Evolutionary conservation across 2,329 filamentous ascomycete species (phyloP).

Genomic region (Alternaria ventricosa): DNA sequence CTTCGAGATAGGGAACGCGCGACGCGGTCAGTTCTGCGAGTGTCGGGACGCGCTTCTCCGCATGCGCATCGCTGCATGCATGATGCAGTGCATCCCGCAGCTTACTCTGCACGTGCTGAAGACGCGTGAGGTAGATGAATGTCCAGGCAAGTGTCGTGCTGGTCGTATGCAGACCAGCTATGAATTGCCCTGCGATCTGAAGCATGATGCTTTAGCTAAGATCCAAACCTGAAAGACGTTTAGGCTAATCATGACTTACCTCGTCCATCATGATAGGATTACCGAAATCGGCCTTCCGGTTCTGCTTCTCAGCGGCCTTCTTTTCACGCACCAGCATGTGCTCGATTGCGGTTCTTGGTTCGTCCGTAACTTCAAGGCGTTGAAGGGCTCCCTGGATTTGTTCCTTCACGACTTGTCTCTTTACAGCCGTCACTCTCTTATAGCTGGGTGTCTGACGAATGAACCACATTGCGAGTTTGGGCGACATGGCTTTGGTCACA

Average conservation of each 20-base stretch:
- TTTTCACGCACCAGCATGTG: constrained; percentile 13
- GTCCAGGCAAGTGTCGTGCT: constrained; percentile 8
- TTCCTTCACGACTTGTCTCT: not conserved
- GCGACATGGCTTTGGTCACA: not conserved
- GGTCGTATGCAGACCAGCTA: constrained; percentile 12
- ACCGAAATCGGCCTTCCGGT: constrained; percentile 4
- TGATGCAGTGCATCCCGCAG: constrained; percentile 4
- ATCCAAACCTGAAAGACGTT: not conserved
- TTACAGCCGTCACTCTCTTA: not conserved
- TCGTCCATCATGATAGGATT: constrained; percentile 11
- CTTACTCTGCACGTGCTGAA: not conserved
- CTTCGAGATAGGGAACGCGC: constrained; percentile 49
- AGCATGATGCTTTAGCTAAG: not conserved
- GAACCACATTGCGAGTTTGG: not conserved
- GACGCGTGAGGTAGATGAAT: constrained; percentile 8
- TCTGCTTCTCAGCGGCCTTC: constrained; percentile 8
- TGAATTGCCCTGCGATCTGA: not conserved
- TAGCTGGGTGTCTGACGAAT: not conserved
- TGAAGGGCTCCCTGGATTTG: constrained; percentile 1
- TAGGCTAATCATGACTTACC: constrained; percentile 1
- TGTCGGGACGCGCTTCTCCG: constrained; percentile 5
- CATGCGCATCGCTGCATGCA: not conserved
- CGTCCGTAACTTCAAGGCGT: not conserved
- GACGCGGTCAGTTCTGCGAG: not conserved
- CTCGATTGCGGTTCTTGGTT: constrained; percentile 9